These are phyloP conservation scores for Cryptosporidium sp. DNA, from an alignment of 169 alveolate genomes.

Conservation along the genomic window DNA sequence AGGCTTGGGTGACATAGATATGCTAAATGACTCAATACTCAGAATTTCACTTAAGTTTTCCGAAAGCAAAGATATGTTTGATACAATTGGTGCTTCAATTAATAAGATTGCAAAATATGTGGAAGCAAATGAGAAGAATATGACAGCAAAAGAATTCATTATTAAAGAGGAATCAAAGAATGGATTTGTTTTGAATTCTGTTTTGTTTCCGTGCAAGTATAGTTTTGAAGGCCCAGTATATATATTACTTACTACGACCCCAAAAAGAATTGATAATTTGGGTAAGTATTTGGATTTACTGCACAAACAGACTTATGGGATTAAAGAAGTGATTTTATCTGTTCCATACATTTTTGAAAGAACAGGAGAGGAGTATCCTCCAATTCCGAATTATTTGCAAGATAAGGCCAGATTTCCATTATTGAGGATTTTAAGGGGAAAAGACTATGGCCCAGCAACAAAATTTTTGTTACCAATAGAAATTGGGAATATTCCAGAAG, in stretches of 20 bases:
- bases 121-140: constrained; percentile 67
- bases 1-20: not conserved
- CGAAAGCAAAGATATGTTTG: constrained; percentile 72
- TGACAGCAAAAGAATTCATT: constrained; percentile 21
- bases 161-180: constrained; percentile 63
- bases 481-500: constrained; percentile 47
- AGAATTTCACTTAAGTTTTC: constrained; percentile 37
- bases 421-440: constrained; percentile 50
- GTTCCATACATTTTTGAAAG: constrained; percentile 62
- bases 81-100: constrained; percentile 49
- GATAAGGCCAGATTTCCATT: constrained; percentile 46
- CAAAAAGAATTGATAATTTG: constrained; percentile 55
- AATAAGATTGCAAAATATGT: constrained; percentile 56
- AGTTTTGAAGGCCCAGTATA: constrained; percentile 72
- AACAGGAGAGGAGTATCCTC: constrained; percentile 76
- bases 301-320: constrained; percentile 72
- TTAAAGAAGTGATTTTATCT: constrained; percentile 56
- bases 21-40: constrained; percentile 18
- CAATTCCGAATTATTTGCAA: constrained; percentile 51
- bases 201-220: constrained; percentile 66
- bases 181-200: constrained; percentile 36
- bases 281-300: constrained; percentile 30
- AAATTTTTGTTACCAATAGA: constrained; percentile 67
- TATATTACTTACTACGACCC: constrained; percentile 71
- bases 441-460: constrained; percentile 75